Evolutionary conservation across 2,329 filamentous ascomycete species (phyloP).

Genomic region (Penicillium sp.): DNA sequence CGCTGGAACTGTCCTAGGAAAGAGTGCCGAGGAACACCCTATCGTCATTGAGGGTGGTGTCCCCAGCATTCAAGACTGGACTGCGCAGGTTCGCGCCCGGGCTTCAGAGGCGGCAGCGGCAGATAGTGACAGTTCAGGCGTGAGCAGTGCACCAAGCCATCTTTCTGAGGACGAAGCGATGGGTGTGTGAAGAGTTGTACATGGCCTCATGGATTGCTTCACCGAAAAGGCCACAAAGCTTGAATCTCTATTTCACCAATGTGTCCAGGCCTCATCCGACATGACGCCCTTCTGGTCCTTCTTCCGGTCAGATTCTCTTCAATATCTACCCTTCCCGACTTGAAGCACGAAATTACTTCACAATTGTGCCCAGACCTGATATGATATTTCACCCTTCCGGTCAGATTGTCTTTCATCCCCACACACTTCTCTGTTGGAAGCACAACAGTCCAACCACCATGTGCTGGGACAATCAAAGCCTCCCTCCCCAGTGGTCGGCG

Average conservation of each 20-base stretch:
- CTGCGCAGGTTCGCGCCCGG: conserved; percentile 34
- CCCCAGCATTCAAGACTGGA: conserved; percentile 67
- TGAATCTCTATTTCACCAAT: neutral
- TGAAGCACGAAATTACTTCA: neutral
- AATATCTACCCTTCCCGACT: neutral
- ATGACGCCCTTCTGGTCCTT: neutral
- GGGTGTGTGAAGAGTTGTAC: conserved; percentile 29
- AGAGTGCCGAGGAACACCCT: conserved; percentile 65
- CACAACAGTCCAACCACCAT: neutral
- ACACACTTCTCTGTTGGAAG: neutral
- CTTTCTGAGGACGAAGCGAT: conserved; percentile 38
- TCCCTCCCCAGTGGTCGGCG: neutral
- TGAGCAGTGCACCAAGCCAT: conserved; percentile 42
- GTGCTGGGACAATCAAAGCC: neutral
- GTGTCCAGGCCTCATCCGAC: neutral
- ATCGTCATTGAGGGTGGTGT: conserved; percentile 76
- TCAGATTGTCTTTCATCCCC: neutral
- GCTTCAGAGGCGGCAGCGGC: conserved; percentile 16
- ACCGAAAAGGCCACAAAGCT: neutral
- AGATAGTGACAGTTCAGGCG: conserved; percentile 35
- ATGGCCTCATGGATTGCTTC: neutral
- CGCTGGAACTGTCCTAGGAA: conserved; percentile 78
- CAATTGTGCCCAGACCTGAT: too few species aligned
- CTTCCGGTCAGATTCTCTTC: neutral
- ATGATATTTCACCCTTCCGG: too few species aligned